Evolutionary conservation across 768 basidiomycete genomes (phyloP).

Genomic region (Clavulina sp.): DNA sequence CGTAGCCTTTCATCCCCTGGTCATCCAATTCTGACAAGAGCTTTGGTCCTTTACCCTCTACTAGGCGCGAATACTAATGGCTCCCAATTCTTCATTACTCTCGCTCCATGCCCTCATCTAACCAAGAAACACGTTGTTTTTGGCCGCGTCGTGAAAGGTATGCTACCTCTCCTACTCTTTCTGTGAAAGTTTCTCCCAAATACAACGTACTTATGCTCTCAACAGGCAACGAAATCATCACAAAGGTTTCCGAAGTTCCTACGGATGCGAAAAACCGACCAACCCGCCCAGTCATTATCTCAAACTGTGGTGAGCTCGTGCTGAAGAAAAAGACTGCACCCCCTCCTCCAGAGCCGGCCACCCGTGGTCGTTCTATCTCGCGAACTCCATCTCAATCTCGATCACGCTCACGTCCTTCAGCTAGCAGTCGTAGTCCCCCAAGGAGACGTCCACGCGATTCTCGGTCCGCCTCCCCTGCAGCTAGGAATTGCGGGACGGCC

Average conservation of each 20-base stretch:
- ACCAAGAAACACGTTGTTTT: constrained; percentile 36
- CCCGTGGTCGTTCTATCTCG: neutral
- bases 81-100: constrained; percentile 75
- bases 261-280: constrained; percentile 68
- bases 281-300: constrained; percentile 42
- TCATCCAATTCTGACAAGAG: neutral
- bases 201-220: neutral
- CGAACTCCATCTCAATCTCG: neutral
- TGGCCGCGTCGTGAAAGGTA: constrained; percentile 24
- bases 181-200: neutral
- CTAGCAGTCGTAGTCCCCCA: constrained; percentile 6
- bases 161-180: constrained; percentile 5
- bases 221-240: constrained; percentile 27
- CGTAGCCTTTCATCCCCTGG: constrained; percentile 4
- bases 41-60: neutral
- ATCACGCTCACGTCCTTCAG: constrained; percentile 12
- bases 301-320: constrained; percentile 74
- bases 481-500: constrained; percentile 6
- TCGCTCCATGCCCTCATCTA: constrained; percentile 55
- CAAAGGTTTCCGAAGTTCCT: constrained; percentile 41
- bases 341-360: neutral
- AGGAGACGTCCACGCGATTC: constrained; percentile 6
- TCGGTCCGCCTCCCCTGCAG: neutral
- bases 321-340: constrained; percentile 27
- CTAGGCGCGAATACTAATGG: constrained; percentile 61